Percentiles rank a stretch among this genome's conserved stretches.
Conservation (phyloP, 305 asterid genomes). For the Fraxinus albicans region DNA sequence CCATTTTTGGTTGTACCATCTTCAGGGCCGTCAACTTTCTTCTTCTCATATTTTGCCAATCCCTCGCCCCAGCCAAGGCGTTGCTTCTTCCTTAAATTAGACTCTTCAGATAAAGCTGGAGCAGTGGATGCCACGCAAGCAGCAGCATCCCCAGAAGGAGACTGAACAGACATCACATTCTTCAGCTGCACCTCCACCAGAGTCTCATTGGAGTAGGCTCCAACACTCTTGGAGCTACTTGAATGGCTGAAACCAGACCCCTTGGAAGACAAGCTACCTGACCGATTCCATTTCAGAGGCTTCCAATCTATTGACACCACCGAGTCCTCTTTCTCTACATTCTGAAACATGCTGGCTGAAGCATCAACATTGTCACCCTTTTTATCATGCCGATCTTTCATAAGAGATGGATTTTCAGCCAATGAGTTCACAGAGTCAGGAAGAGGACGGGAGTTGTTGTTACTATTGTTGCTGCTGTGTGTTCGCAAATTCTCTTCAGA, state of each 20-base stretch:
- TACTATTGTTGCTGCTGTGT: conserved; percentile 22
- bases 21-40: conserved; percentile 75
- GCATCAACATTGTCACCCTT: conserved; percentile 33
- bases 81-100: conserved; percentile 78
- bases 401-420: conserved; percentile 33
- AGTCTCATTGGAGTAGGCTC: conserved; percentile 51
- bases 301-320: conserved; percentile 68
- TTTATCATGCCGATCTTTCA: conserved; percentile 57
- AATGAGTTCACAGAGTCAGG: conserved; percentile 38
- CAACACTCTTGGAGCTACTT: conserved; percentile 69
- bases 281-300: conserved; percentile 74
- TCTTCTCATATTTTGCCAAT: conserved; percentile 90
- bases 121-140: conserved; percentile 45
- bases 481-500: conserved; percentile 51
- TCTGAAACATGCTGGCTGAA: conserved; percentile 39
- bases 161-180: conserved; percentile 46
- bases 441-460: conserved; percentile 29
- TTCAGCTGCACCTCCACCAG: conserved; percentile 55
- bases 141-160: conserved; percentile 43
- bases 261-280: conserved; percentile 83
- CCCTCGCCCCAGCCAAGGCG: conserved; percentile 99
- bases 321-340: conserved; percentile 57
- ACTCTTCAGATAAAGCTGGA: conserved; percentile 62
- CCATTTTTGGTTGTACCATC: conserved; percentile 50
- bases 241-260: conserved; percentile 72